Evolutionary conservation across 139 green algal species (phyloP).

Genomic region (Haematococcus lacustris): DNA sequence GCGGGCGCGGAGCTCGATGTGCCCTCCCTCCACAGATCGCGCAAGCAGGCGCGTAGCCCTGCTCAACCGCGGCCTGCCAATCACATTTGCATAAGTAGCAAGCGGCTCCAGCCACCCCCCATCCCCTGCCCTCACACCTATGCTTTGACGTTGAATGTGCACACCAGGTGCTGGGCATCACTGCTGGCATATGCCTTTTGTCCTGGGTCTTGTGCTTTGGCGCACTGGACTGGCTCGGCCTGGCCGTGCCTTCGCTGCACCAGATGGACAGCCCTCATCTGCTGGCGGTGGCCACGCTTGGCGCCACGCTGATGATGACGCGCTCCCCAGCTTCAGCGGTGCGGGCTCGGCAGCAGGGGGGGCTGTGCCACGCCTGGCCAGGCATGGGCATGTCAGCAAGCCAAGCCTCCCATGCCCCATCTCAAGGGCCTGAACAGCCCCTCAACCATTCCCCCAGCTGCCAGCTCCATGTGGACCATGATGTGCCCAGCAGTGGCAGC

Average conservation of each 20-base stretch:
- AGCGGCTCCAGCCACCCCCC: neutral
- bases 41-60: conserved; percentile 51
- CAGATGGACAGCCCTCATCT: conserved; percentile 15
- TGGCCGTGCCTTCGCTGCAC: conserved; percentile 20
- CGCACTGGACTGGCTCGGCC: conserved; percentile 21
- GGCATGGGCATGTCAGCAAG: too few relatives aligned
- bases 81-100: neutral
- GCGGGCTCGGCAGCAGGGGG: neutral
- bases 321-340: conserved; percentile 78
- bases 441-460: too few relatives aligned
- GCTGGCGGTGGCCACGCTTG: conserved; percentile 51
- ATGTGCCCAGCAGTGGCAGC: too few relatives aligned
- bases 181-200: conserved; percentile 29
- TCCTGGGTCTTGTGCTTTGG: conserved; percentile 52
- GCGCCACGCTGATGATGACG: conserved; percentile 69
- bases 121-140: too few relatives aligned
- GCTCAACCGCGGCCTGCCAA: too few relatives aligned
- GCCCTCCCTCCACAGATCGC: conserved; percentile 43
- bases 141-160: too few relatives aligned
- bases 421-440: too few relatives aligned
- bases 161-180: conserved; percentile 70
- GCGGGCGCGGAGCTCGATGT: conserved; percentile 72
- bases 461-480: too few relatives aligned
- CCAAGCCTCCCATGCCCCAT: too few relatives aligned
- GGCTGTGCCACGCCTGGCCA: neutral